Evolutionary conservation across 305 asterid genomes (phyloP).

Genomic region (Stenogyne calaminthoides): DNA sequence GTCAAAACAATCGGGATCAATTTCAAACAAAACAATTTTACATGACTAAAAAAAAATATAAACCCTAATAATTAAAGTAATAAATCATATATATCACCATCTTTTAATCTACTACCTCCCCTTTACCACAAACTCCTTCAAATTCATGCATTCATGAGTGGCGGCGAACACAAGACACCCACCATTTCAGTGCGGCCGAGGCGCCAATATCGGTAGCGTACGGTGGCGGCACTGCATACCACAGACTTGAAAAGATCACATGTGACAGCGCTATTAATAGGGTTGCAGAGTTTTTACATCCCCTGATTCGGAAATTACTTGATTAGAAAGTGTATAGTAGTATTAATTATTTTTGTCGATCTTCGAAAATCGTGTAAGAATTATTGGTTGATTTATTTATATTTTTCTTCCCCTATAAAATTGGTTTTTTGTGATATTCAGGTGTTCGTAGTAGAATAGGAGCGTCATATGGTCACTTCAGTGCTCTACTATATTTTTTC

Average conservation of each 20-base stretch:
- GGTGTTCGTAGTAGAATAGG: not conserved
- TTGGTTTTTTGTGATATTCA: constrained; percentile 5
- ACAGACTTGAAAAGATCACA: constrained; percentile 17
- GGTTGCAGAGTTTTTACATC: constrained; percentile 11
- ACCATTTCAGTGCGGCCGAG: constrained; percentile 23
- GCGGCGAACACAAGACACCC: constrained; percentile 29
- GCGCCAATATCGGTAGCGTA: too few species aligned
- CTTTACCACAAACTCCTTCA: too few species aligned
- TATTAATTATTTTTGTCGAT: not conserved
- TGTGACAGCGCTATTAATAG: constrained; percentile 28
- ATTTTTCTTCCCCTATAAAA: not conserved
- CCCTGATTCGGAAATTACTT: constrained; percentile 17
- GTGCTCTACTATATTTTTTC: constrained; percentile 1
- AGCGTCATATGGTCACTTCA: not conserved
- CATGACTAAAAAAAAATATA: too few species aligned
- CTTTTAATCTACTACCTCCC: too few species aligned
- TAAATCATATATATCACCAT: too few species aligned
- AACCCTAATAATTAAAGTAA: too few species aligned
- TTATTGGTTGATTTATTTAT: constrained; percentile 28
- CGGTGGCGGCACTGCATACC: too few species aligned
- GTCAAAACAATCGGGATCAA: too few species aligned
- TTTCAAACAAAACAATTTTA: too few species aligned
- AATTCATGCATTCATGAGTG: too few species aligned
- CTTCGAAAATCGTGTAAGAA: constrained; percentile 33
- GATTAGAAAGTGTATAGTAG: constrained; percentile 20